These are phyloP conservation scores for Gracilaria caudata DNA, from an alignment of 23 red algal species.

Conservation along the genomic window DNA sequence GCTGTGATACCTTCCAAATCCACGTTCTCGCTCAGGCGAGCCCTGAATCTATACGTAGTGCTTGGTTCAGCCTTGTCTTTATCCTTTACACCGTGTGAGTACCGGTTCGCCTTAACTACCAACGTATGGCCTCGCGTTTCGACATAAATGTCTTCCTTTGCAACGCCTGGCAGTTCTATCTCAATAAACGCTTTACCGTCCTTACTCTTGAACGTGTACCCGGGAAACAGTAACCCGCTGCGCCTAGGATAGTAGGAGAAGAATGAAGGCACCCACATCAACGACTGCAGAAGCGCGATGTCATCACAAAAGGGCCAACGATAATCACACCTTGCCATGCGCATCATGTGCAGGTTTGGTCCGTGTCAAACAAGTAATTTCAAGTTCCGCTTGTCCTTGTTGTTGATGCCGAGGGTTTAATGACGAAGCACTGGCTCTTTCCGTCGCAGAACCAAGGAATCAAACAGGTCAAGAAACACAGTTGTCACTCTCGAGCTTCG, in stretches of 20 bases:
- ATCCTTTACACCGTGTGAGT: not conserved
- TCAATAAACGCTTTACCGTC: slow-evolving; percentile 39
- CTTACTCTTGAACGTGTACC: slow-evolving; percentile 31
- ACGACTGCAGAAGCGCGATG: slow-evolving; percentile 1
- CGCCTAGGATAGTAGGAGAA: not conserved
- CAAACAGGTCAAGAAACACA: not conserved
- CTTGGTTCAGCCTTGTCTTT: slow-evolving; percentile 13
- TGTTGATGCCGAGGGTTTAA: not conserved
- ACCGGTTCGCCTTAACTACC: slow-evolving; percentile 34
- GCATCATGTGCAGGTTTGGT: not conserved
- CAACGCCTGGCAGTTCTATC: slow-evolving; percentile 52
- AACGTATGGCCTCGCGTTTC: slow-evolving; percentile 17
- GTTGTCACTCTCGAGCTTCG: too few species aligned
- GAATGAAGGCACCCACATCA: slow-evolving; percentile 18
- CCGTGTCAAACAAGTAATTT: not conserved
- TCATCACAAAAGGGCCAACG: slow-evolving; percentile 15
- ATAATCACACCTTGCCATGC: not conserved
- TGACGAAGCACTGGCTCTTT: not conserved
- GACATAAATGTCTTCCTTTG: slow-evolving; percentile 27
- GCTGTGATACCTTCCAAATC: slow-evolving; percentile 9
- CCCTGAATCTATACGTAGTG: slow-evolving; percentile 7
- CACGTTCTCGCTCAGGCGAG: slow-evolving; percentile 14
- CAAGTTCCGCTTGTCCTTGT: not conserved
- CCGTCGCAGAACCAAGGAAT: too few species aligned
- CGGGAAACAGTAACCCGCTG: not conserved